phyloP scores from a whole-genome alignment of 768 basidiomycete genomes.

The Boletellus sp. region DNA sequence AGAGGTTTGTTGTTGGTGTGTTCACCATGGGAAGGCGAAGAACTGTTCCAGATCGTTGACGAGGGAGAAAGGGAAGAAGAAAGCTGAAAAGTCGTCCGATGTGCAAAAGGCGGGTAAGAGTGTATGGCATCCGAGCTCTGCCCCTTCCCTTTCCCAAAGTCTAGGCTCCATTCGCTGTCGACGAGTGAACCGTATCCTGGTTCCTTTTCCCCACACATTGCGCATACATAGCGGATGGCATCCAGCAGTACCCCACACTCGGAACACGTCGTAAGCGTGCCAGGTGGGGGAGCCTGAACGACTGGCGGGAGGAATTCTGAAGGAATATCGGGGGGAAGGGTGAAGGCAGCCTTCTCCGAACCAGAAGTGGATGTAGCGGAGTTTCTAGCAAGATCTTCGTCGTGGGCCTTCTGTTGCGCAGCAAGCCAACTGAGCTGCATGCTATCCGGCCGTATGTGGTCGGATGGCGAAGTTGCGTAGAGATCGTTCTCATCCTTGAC shows the following conservation, averaged over 20 bases:
- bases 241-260: constrained; percentile 73
- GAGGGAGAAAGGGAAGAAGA: constrained; percentile 17
- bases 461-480: constrained; percentile 22
- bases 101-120: constrained; percentile 36
- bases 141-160: constrained; percentile 47
- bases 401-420: constrained; percentile 41
- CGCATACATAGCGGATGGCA: constrained; percentile 86
- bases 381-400: constrained; percentile 13
- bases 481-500: constrained; percentile 32
- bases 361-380: constrained; percentile 16
- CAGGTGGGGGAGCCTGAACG: constrained; percentile 52
- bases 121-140: constrained; percentile 22
- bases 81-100: constrained; percentile 25
- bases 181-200: constrained; percentile 31
- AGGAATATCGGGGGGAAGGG: constrained; percentile 38
- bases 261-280: constrained; percentile 76
- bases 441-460: constrained; percentile 54
- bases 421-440: constrained; percentile 67
- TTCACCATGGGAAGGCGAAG: constrained; percentile 15
- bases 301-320: constrained; percentile 47
- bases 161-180: constrained; percentile 8
- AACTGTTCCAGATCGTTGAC: constrained; percentile 9
- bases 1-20: constrained; percentile 39
- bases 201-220: constrained; percentile 78
- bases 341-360: constrained; percentile 14